Conservation (phyloP, 306 rosid genomes). For the Cercis canadensis region DNA sequence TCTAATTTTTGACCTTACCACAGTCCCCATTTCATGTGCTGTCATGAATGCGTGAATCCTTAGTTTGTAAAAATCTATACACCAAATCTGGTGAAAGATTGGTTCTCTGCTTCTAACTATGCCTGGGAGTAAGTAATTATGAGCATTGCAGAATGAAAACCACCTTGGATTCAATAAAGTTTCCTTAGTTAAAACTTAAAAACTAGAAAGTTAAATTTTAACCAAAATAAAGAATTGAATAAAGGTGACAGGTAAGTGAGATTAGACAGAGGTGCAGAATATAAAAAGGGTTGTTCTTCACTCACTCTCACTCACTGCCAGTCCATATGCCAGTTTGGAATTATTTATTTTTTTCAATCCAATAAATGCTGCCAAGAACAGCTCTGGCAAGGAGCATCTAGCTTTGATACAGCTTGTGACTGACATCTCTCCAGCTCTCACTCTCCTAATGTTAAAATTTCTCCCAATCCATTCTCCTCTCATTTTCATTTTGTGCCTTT, state of each 20-base stretch:
- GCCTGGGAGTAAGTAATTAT: slow-evolving; percentile 47
- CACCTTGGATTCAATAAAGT: slow-evolving; percentile 59
- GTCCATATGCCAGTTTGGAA: slow-evolving; percentile 66
- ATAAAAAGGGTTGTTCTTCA: slow-evolving; percentile 61
- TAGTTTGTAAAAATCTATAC: slow-evolving; percentile 50
- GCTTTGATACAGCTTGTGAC: slow-evolving; percentile 54
- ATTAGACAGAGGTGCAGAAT: slow-evolving; percentile 43
- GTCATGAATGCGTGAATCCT: slow-evolving; percentile 36
- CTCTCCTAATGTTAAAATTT: slow-evolving; percentile 37
- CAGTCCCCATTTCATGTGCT: slow-evolving; percentile 49
- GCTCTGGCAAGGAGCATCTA: slow-evolving; percentile 64
- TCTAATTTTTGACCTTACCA: slow-evolving; percentile 39
- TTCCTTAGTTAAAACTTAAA: slow-evolving; percentile 25
- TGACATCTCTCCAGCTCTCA: slow-evolving; percentile 51
- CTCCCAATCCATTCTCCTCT: slow-evolving; percentile 33
- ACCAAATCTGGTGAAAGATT: slow-evolving; percentile 62
- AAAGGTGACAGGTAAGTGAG: slow-evolving; percentile 50
- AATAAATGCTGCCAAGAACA: slow-evolving; percentile 58
- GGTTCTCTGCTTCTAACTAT: slow-evolving; percentile 46
- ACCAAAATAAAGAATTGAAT: slow-evolving; percentile 11
- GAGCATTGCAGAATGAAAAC: slow-evolving; percentile 51
- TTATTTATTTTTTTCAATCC: slow-evolving; percentile 30
- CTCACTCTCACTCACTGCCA: slow-evolving; percentile 72
- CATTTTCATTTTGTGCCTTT: slow-evolving; percentile 27
- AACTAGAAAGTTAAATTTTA: slow-evolving; percentile 32